Percentiles rank a stretch among this genome's conserved stretches.
phyloP scores from a whole-genome alignment of 352 stramenopile genomes.

The Globisporangium irregulare region DNA sequence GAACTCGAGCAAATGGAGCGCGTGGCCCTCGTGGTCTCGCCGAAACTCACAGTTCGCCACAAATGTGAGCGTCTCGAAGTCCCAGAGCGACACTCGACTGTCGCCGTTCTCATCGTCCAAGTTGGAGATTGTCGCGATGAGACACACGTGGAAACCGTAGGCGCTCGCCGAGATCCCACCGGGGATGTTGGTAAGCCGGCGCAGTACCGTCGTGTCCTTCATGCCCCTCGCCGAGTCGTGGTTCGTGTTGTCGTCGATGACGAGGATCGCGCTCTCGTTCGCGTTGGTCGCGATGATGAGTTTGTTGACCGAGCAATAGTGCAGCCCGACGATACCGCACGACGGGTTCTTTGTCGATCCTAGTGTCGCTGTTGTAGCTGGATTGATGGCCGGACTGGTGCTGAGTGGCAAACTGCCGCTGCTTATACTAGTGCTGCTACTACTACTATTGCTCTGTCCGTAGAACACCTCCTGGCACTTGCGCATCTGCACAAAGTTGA shows the following conservation, averaged over 20 bases:
- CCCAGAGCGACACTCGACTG: slow-evolving; percentile 57
- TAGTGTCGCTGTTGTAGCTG: neutral
- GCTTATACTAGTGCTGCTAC: neutral
- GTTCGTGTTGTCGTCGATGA: slow-evolving; percentile 67
- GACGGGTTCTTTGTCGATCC: slow-evolving; percentile 17
- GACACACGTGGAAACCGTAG: slow-evolving; percentile 62
- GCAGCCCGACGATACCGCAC: slow-evolving; percentile 51
- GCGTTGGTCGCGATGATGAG: slow-evolving; percentile 52
- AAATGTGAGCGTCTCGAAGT: slow-evolving; percentile 69
- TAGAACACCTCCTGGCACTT: slow-evolving; percentile 53
- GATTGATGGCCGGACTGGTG: neutral
- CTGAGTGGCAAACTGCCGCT: neutral
- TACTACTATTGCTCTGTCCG: neutral
- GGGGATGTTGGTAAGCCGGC: slow-evolving; percentile 57
- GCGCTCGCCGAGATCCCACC: slow-evolving; percentile 47
- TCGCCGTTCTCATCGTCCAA: slow-evolving; percentile 24
- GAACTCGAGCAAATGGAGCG: slow-evolving; percentile 55
- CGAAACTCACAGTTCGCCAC: slow-evolving; percentile 34
- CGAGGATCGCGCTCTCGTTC: slow-evolving; percentile 41
- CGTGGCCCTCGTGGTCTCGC: slow-evolving; percentile 14
- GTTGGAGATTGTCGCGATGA: slow-evolving; percentile 59
- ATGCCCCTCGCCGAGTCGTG: slow-evolving; percentile 41
- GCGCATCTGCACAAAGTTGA: slow-evolving; percentile 74
- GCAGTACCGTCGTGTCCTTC: slow-evolving; percentile 44
- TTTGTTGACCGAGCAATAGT: slow-evolving; percentile 80